Evolutionary conservation across 441 rosid genomes (phyloP), one percentile per base, ranked within the genome.

Genomic region (Rhodomyrtus psidioides): DNA sequence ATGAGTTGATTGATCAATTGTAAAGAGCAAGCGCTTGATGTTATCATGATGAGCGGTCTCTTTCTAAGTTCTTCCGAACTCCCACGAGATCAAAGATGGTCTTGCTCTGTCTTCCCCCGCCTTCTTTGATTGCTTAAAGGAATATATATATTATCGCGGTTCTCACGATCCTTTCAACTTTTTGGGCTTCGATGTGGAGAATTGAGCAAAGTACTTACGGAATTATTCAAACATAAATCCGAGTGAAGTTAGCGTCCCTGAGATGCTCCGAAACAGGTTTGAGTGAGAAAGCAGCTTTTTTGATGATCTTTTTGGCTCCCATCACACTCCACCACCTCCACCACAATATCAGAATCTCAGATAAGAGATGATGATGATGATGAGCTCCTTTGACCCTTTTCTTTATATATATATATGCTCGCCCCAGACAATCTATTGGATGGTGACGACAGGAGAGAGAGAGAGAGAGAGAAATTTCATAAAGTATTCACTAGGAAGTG

Each of bases 281-380:
- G 83, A 89, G 49, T 39, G 34, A 88, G 91, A 91, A 91, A 91
- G 89, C 90, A 89, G 94, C 92, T 91, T 92, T 34, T 70, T 91
- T 81, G 89, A 88, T 87, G 79, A 87, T 89, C 90, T 88, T 89
- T 92, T 84, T 83, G 91, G 94, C 86, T 90, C 88, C 94, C 90
- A 90, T 90, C 92, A 89, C 89, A 90, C 85, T 59, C 92, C 92
- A 91, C 84, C 84, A 91, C 84, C 84, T 7, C 94, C 92, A 90
- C 87, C 89, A 55, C 91, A n/a, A n/a, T n/a, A 90, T 86, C 93
- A 92, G 93, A 92, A 91, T 94, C 96, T 94, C 87, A 89, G 93
- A 91, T 88, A 85, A 91, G 93, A 65, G 91, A 91, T 91, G 93
- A 10, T 10, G 51, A 91, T 90, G 90, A 88, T 46, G 51, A 91